Conservation (phyloP, 2,329 filamentous ascomycete genomes). For the Fusarium sambucinum region DNA sequence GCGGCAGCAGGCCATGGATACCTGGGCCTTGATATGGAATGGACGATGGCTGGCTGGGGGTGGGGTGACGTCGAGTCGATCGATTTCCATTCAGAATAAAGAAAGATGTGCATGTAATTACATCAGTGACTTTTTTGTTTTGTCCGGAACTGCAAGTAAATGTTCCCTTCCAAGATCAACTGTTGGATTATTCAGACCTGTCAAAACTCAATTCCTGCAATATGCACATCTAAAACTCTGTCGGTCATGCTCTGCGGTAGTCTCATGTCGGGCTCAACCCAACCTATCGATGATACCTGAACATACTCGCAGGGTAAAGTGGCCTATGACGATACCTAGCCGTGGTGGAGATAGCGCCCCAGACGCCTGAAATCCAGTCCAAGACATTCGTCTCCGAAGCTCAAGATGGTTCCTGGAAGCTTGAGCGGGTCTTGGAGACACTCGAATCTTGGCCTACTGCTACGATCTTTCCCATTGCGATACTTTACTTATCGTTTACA, state of each 20-base stretch:
- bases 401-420: conserved; percentile 17
- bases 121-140: conserved; percentile 1
- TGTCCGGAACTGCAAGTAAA: neutral
- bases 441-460: neutral
- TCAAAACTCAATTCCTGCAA: conserved; percentile 5
- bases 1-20: conserved; percentile 3
- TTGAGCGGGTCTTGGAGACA: conserved; percentile 9
- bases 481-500: neutral
- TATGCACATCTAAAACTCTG: conserved; percentile 3
- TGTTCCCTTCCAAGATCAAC: too few species aligned
- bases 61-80: conserved; percentile 48
- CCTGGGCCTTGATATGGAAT: conserved; percentile 37
- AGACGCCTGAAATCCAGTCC: conserved; percentile 32
- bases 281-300: conserved; percentile 45
- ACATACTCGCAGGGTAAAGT: conserved; percentile 23
- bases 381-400: conserved; percentile 4
- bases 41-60: conserved; percentile 21
- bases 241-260: conserved; percentile 8
- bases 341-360: conserved; percentile 34
- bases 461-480: neutral
- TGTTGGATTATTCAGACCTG: neutral
- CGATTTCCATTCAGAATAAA: conserved; percentile 16
- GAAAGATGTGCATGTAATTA: conserved; percentile 18
- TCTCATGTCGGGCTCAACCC: conserved; percentile 28
- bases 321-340: conserved; percentile 45